Percentiles rank a stretch among this genome's conserved stretches.
These are phyloP conservation scores for Dillenia suffruticosa DNA, from an alignment of 164 flowering plant genomes.

Conservation along the genomic window DNA sequence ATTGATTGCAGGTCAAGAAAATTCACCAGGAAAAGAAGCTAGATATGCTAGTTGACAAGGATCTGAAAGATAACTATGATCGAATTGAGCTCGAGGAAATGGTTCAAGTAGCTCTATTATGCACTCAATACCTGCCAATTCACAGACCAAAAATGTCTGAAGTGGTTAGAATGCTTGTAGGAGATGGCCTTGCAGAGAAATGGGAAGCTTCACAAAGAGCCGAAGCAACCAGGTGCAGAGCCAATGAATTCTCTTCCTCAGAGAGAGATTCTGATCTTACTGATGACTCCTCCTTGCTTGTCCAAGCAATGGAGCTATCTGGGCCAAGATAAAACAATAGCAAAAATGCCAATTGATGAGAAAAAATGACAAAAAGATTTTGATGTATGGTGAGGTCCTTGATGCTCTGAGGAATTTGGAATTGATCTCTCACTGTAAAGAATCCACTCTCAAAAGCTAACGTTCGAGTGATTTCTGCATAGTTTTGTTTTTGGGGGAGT, in stretches of 20 bases:
- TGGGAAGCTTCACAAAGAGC: constrained; percentile 66
- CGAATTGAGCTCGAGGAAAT: constrained; percentile 63
- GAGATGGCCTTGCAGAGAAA: constrained; percentile 67
- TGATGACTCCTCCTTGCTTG: constrained; percentile 60
- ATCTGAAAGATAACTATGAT: constrained; percentile 45
- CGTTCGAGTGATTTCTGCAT: constrained; percentile 8
- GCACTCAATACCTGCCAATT: constrained; percentile 59
- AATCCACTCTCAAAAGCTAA: background rate
- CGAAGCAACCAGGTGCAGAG: constrained; percentile 32
- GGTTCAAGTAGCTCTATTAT: constrained; percentile 60
- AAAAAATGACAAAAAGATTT: too few species aligned
- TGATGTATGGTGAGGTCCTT: too few species aligned
- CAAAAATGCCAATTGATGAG: background rate
- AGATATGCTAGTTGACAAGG: constrained; percentile 63
- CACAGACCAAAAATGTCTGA: constrained; percentile 71
- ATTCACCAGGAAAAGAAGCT: constrained; percentile 62
- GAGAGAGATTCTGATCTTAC: constrained; percentile 62
- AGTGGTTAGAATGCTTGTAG: constrained; percentile 69
- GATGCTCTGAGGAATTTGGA: constrained; percentile 7
- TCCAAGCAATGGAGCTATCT: constrained; percentile 76
- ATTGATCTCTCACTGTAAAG: constrained; percentile 14
- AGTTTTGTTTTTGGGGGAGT: constrained; percentile 1
- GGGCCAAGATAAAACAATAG: constrained; percentile 52
- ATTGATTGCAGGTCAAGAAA: constrained; percentile 49
- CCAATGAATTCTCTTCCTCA: constrained; percentile 55